Conservation (phyloP, 306 rosid species). For the Carpinus fangiana region DNA sequence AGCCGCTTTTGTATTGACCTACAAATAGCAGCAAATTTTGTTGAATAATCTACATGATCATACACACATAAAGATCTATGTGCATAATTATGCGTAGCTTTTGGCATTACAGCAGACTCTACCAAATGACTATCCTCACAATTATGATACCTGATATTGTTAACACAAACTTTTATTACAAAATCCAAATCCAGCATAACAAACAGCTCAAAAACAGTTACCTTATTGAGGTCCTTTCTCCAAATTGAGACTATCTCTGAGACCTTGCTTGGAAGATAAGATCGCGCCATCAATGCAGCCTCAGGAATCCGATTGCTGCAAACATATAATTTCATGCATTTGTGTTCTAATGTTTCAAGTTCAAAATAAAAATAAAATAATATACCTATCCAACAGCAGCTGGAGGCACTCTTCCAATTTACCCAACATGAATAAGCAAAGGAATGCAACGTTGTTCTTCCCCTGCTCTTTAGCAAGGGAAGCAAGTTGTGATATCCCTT, state of each 20-base stretch:
- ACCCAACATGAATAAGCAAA: conserved; percentile 95
- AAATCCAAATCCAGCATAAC: background rate
- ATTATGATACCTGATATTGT: conserved; percentile 1
- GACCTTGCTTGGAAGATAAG: conserved; percentile 98
- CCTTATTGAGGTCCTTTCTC: conserved; percentile 95
- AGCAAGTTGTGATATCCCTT: conserved; percentile 83
- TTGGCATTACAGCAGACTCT: conserved; percentile 10
- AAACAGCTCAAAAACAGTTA: conserved; percentile 27
- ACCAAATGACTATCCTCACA: conserved; percentile 8
- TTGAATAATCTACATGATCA: conserved; percentile 5
- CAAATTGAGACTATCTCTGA: conserved; percentile 94
- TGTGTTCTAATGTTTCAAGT: conserved; percentile 2
- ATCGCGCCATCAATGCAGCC: conserved; percentile 99
- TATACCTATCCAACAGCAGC: conserved; percentile 86
- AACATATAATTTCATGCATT: conserved; percentile 21
- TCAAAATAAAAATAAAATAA: background rate
- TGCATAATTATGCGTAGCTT: background rate
- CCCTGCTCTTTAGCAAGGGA: conserved; percentile 96
- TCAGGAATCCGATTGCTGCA: conserved; percentile 97
- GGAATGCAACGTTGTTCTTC: conserved; percentile 96
- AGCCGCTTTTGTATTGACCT: conserved; percentile 97
- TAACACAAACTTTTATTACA: background rate
- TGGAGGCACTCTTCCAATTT: conserved; percentile 96
- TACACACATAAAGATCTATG: background rate
- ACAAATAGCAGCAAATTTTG: conserved; percentile 24